Conservation (phyloP, 345 rosid species). For the Crucihimalaya himalaica region DNA sequence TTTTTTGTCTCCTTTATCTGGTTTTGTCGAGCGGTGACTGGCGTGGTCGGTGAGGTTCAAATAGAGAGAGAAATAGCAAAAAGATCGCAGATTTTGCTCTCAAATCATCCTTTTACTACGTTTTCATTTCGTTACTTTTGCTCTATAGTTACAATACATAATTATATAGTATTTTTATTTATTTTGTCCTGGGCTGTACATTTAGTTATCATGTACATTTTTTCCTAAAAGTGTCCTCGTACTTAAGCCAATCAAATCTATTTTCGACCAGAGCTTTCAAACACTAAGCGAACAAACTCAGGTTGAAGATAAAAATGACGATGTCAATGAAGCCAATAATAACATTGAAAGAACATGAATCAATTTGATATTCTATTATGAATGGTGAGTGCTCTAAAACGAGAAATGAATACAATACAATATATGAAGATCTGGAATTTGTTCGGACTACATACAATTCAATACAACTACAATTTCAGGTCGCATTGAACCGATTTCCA, state of each 20-base stretch:
- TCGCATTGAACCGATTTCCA: neutral
- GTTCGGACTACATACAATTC: conserved; percentile 5
- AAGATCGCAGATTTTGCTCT: conserved; percentile 23
- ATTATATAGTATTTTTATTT: neutral
- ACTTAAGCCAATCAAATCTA: neutral
- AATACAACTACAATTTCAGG: conserved; percentile 1
- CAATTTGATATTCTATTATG: neutral
- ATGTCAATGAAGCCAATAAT: neutral
- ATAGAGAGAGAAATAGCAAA: conserved; percentile 3
- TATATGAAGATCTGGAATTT: neutral
- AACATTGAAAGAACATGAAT: conserved; percentile 4
- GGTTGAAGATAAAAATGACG: neutral
- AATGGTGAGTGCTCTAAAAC: neutral
- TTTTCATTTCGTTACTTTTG: conserved; percentile 1
- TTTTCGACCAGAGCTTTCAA: too few relatives aligned
- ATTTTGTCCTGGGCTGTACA: neutral
- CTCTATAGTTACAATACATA: neutral
- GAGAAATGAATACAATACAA: neutral
- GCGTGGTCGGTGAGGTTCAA: conserved; percentile 12
- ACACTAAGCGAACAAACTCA: neutral
- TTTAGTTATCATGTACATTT: too few relatives aligned
- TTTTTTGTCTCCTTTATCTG: conserved; percentile 5
- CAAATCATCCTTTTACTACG: conserved; percentile 10
- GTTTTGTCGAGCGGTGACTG: neutral
- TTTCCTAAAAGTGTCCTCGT: too few relatives aligned